Base-by-base conservation (phyloP, 768 basidiomycete genomes). In the Amanita exitialis region DNA sequence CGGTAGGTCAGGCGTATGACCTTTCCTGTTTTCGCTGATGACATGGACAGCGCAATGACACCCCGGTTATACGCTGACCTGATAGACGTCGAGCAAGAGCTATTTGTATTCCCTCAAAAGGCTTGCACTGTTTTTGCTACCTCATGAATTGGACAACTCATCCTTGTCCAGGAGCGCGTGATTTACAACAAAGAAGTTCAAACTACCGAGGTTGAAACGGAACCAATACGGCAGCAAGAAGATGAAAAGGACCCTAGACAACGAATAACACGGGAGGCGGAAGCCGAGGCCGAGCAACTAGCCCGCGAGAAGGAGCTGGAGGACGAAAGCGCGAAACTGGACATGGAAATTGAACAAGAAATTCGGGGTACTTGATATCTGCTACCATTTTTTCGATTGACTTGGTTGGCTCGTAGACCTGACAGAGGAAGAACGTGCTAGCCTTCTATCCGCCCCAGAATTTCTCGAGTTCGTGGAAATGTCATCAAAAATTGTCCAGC, bases 391-490 rank as follows among this genome's bases (percentile, higher is more conserved):
- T 39, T 35, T 13, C 9, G 15, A 12, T 43, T 44, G 27, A 18
- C 49, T 30, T 18, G 38, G 35, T 7, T 38, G 23, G 37, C 44
- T 20, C 39, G 10, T 64, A 91, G 96, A 94, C 43, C 68, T 99
- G 54, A 79, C 90, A 1, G 86, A 91, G 53, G 91, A 94, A 53
- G 90, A 97, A 64, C 77, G 87, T 37, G 70, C 78, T 0, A 82
- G 80, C 56, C 89, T 97, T 47, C 74, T 92, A 55, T 70, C 82
- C n/a, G 86, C 86, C 6, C 90, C 93, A 0, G 91, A 93, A 61
- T 97, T 98, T 64, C 67, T 89, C 13, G 87, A 92, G 56, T 99
- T 99, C 64, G 83, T 99, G 13, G 92, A 96, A 62, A 82, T 87
- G 58, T 94, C 91, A 7, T 91, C 90, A 18, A 95, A 95, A 69